Conservation (phyloP, 768 basidiomycete species). For the Kwoniella sp. region DNA sequence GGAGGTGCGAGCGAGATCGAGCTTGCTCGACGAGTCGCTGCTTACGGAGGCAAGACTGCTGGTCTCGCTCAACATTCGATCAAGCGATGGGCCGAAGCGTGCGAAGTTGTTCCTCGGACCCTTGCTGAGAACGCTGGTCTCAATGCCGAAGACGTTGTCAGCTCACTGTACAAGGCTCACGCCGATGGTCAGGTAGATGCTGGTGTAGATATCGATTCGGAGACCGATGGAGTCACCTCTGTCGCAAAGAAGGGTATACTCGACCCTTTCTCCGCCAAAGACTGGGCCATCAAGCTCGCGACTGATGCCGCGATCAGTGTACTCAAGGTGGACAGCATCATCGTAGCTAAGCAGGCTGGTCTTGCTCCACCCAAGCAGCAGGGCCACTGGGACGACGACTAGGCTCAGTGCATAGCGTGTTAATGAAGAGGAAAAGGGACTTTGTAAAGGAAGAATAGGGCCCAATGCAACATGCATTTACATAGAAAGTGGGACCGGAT, state of each 20-base stretch:
- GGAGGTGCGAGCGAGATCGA: conserved; percentile 94
- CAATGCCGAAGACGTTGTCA: conserved; percentile 89
- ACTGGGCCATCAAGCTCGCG: conserved; percentile 59
- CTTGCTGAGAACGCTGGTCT: conserved; percentile 90
- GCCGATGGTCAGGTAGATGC: conserved; percentile 60
- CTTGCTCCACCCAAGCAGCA: conserved; percentile 54
- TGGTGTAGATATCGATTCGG: conserved; percentile 53
- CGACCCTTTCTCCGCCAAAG: conserved; percentile 95
- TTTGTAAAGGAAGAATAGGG: not conserved
- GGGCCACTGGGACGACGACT: conserved; percentile 54
- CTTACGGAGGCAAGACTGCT: conserved; percentile 81
- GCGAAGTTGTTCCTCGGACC: conserved; percentile 90
- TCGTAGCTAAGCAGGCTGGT: conserved; percentile 74
- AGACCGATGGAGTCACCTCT: conserved; percentile 38
- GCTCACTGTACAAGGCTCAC: conserved; percentile 86
- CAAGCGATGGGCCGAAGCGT: conserved; percentile 79
- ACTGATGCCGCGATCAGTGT: conserved; percentile 55
- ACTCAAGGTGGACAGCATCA: conserved; percentile 93
- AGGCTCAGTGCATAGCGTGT: conserved; percentile 9
- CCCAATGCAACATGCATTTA: conserved; percentile 16
- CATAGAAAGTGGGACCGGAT: not conserved
- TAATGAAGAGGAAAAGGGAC: not conserved
- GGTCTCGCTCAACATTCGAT: conserved; percentile 93
- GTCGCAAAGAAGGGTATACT: conserved; percentile 58
- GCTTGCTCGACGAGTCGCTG: conserved; percentile 79